Evolutionary conservation across 2,329 filamentous ascomycete genomes (phyloP).

Genomic region (Aspergillus caelatus): DNA sequence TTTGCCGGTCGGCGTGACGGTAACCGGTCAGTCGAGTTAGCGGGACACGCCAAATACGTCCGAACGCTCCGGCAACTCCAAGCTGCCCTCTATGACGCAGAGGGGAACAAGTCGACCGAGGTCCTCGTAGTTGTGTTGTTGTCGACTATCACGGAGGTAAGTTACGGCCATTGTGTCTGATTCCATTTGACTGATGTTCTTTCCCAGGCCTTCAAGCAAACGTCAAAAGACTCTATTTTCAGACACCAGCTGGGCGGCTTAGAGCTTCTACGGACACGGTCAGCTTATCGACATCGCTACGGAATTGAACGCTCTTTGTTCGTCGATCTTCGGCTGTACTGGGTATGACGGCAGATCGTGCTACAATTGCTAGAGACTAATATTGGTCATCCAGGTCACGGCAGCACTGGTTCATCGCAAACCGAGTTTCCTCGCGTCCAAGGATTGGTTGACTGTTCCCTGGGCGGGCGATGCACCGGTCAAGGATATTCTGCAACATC

Average conservation of each 20-base stretch:
- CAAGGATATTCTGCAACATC: conserved; percentile 29
- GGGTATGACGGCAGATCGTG: conserved; percentile 20
- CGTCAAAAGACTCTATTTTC: conserved; percentile 27
- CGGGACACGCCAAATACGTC: conserved; percentile 25
- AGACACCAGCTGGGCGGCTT: conserved; percentile 29
- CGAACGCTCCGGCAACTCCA: conserved; percentile 24
- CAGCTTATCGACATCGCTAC: conserved; percentile 28
- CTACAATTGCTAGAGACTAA: neutral
- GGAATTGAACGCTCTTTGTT: conserved; percentile 30
- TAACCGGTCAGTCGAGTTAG: conserved; percentile 21
- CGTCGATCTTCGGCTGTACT: conserved; percentile 32
- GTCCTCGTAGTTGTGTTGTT: conserved; percentile 27
- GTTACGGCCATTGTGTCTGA: neutral
- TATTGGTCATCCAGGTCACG: conserved; percentile 21
- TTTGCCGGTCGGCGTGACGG: conserved; percentile 25
- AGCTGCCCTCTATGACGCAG: conserved; percentile 19
- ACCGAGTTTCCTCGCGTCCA: conserved; percentile 26
- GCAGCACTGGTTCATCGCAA: conserved; percentile 26
- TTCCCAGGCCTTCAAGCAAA: conserved; percentile 28
- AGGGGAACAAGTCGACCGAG: conserved; percentile 26
- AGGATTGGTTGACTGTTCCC: conserved; percentile 30
- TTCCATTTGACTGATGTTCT: neutral
- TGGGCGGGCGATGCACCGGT: conserved; percentile 21
- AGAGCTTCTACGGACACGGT: conserved; percentile 24
- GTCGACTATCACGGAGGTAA: conserved; percentile 30